These are phyloP conservation scores for Pachyrhizus erosus DNA, from an alignment of 306 rosid species.

Conservation along the genomic window DNA sequence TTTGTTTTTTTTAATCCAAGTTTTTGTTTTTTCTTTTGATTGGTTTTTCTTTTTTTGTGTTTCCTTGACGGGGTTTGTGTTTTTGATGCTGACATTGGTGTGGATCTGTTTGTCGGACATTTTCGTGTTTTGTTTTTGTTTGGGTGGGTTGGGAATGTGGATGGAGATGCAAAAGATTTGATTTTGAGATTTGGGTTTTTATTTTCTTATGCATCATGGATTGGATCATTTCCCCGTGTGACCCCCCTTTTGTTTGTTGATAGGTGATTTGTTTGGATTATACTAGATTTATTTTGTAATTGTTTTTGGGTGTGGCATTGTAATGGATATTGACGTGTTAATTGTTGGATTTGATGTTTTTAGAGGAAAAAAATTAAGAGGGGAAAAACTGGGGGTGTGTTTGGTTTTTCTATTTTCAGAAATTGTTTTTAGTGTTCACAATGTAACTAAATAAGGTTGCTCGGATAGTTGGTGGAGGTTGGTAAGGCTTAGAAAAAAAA, in stretches of 20 bases:
- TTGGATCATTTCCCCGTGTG: neutral
- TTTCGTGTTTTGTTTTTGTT: neutral
- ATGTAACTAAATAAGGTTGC: neutral
- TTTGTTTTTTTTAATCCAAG: no score
- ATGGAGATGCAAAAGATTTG: slow-evolving; percentile 15
- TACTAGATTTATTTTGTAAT: slow-evolving; percentile 1
- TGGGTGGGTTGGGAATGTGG: slow-evolving; percentile 25
- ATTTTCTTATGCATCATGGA: slow-evolving; percentile 19
- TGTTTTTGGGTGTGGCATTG: neutral
- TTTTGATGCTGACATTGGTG: neutral
- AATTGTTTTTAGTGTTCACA: neutral
- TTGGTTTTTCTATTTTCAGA: neutral
- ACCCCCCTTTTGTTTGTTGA: neutral
- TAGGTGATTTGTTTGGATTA: neutral
- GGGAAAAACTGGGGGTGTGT: neutral
- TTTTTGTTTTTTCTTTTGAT: neutral
- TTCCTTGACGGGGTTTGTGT: neutral
- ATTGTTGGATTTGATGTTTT: slow-evolving; percentile 30
- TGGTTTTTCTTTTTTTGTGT: neutral
- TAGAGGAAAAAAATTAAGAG: neutral
- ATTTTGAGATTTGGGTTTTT: slow-evolving; percentile 26
- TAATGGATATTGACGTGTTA: neutral
- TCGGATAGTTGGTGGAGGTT: neutral
- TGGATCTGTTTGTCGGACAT: slow-evolving; percentile 40
- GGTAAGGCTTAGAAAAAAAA: neutral